Conservation (phyloP, 2,329 filamentous ascomycete species). For the Teratosphaeria nubilosa region DNA sequence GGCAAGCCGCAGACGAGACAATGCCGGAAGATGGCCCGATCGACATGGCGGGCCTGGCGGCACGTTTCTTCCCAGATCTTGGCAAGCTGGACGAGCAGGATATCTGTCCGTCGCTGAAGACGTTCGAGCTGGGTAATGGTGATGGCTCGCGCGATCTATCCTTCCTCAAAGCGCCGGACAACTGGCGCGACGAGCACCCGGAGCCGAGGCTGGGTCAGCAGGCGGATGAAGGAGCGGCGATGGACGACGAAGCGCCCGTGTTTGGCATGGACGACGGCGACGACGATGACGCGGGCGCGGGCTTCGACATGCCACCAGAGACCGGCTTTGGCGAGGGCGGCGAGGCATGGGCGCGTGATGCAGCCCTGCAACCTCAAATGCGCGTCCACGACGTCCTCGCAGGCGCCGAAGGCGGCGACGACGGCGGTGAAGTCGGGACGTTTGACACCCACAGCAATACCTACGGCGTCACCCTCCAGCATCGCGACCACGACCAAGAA, state of each 20-base stretch:
- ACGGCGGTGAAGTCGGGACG: slow-evolving; percentile 36
- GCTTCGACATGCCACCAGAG: slow-evolving; percentile 49
- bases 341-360: slow-evolving; percentile 88
- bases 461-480: slow-evolving; percentile 71
- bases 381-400: slow-evolving; percentile 58
- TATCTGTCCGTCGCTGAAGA: slow-evolving; percentile 89
- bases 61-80: slow-evolving; percentile 79
- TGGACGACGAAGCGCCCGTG: slow-evolving; percentile 35
- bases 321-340: slow-evolving; percentile 90
- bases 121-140: slow-evolving; percentile 80
- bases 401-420: slow-evolving; percentile 42
- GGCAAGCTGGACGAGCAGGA: slow-evolving; percentile 70
- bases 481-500: slow-evolving; percentile 63
- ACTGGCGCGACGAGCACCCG: slow-evolving; percentile 58
- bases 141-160: slow-evolving; percentile 81
- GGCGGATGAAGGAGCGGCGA: slow-evolving; percentile 36
- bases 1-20: slow-evolving; percentile 29
- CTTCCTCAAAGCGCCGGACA: slow-evolving; percentile 74
- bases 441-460: slow-evolving; percentile 55
- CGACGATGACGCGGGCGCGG: slow-evolving; percentile 60
- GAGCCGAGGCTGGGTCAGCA: slow-evolving; percentile 40
- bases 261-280: slow-evolving; percentile 63
- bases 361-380: slow-evolving; percentile 76
- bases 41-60: slow-evolving; percentile 63
- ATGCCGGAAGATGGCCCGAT: slow-evolving; percentile 57